Percentiles rank a stretch among this genome's conserved stretches.
Conservation (phyloP, 2,329 filamentous ascomycete species). For the Cadophora malorum region DNA sequence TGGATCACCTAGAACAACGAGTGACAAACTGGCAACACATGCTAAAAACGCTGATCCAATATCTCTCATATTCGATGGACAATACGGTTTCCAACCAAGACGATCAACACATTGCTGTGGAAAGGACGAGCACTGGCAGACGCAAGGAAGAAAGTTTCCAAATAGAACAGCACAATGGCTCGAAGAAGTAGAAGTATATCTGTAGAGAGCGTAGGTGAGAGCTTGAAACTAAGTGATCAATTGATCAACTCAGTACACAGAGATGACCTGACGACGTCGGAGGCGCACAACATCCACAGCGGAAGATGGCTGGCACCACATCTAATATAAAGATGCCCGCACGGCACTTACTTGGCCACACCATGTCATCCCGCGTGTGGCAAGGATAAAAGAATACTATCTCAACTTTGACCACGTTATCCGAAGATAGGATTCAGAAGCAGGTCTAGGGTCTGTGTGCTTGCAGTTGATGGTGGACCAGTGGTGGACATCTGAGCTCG, state of each 20-base stretch:
- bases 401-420: conserved; percentile 24
- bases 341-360: conserved; percentile 29
- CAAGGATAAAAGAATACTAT: conserved; percentile 28
- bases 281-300: conserved; percentile 32
- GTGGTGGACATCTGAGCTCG: conserved; percentile 16
- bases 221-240: conserved; percentile 36
- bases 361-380: conserved; percentile 34
- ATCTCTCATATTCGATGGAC: conserved; percentile 34
- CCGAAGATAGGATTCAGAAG: conserved; percentile 30
- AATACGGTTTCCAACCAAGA: conserved; percentile 25
- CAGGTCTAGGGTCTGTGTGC: conserved; percentile 32
- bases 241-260: conserved; percentile 37
- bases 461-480: conserved; percentile 19
- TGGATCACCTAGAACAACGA: conserved; percentile 24
- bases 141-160: conserved; percentile 20
- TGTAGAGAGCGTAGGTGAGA: conserved; percentile 23
- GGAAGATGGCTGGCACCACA: conserved; percentile 33
- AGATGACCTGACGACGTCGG: conserved; percentile 32
- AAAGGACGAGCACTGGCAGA: conserved; percentile 26
- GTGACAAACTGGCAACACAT: conserved; percentile 30
- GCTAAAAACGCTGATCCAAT: conserved; percentile 28
- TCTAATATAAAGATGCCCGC: conserved; percentile 36
- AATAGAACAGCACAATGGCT: conserved; percentile 31
- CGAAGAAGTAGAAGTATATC: conserved; percentile 33
- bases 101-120: conserved; percentile 39